phyloP scores from a whole-genome alignment of 1,284 basidiomycete species.

The Volvariella volvacea region DNA sequence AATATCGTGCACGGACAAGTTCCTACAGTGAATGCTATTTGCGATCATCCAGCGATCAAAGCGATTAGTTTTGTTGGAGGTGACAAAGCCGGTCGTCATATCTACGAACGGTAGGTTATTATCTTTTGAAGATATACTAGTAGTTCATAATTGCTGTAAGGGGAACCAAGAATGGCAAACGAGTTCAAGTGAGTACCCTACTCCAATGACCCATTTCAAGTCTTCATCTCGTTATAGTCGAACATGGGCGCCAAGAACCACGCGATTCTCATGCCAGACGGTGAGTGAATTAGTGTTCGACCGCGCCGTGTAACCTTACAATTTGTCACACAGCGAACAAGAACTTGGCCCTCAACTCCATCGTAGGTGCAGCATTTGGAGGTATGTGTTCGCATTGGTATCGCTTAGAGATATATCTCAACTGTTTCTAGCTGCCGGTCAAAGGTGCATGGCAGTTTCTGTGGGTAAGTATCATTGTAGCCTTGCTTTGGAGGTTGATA shows the following conservation, averaged over 20 bases:
- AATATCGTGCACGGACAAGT: slow-evolving; percentile 89
- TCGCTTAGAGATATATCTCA: slow-evolving; percentile 12
- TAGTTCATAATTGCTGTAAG: slow-evolving; percentile 28
- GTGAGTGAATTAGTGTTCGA: slow-evolving; percentile 30
- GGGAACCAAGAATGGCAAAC: slow-evolving; percentile 82
- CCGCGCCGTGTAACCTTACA: slow-evolving; percentile 6
- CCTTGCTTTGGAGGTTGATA: not conserved
- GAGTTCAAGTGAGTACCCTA: slow-evolving; percentile 61
- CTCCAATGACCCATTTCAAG: not conserved
- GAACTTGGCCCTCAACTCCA: slow-evolving; percentile 89
- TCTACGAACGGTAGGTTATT: slow-evolving; percentile 75
- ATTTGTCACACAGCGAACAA: slow-evolving; percentile 66
- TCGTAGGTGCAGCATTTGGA: slow-evolving; percentile 94
- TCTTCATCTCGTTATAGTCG: slow-evolving; percentile 36
- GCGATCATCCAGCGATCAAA: slow-evolving; percentile 86
- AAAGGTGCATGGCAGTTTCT: slow-evolving; percentile 94
- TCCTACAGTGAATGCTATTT: slow-evolving; percentile 90
- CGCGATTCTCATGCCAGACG: slow-evolving; percentile 91
- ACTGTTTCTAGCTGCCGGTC: slow-evolving; percentile 75
- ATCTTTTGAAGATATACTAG: slow-evolving; percentile 4
- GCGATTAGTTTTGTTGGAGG: slow-evolving; percentile 98
- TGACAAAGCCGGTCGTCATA: slow-evolving; percentile 89
- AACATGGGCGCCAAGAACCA: slow-evolving; percentile 98
- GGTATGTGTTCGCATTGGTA: slow-evolving; percentile 32
- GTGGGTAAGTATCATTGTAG: slow-evolving; percentile 46